A percentile compares a stretch with the other conserved stretches of the same genome.
These are phyloP conservation scores for Ruellia speciosa DNA, from an alignment of 305 asterid genomes.

Conservation along the genomic window DNA sequence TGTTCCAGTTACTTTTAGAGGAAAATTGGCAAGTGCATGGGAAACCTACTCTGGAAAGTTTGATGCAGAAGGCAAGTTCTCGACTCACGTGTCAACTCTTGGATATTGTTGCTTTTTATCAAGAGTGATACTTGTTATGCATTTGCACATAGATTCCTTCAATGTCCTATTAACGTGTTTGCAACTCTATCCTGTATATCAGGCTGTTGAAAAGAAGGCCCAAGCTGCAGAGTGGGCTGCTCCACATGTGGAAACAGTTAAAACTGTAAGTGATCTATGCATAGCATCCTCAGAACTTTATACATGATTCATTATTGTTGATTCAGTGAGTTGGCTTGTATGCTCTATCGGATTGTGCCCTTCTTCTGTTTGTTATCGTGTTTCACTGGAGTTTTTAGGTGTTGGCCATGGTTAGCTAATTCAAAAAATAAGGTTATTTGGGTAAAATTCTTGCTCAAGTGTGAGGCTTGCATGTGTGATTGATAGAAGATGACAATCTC, in stretches of 20 bases:
- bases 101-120: constrained; percentile 2
- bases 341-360: not conserved
- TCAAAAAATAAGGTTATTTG: not conserved
- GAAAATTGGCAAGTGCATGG: constrained; percentile 74
- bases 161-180: constrained; percentile 11
- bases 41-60: constrained; percentile 64
- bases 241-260: constrained; percentile 65
- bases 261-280: constrained; percentile 51
- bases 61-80: constrained; percentile 47
- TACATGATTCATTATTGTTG: not conserved
- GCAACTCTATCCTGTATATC: constrained; percentile 5
- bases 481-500: not conserved
- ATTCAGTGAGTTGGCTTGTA: not conserved
- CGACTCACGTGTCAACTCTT: not conserved
- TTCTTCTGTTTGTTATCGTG: not conserved
- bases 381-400: not conserved
- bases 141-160: constrained; percentile 16
- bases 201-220: constrained; percentile 75
- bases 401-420: not conserved
- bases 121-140: constrained; percentile 15
- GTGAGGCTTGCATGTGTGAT: not conserved
- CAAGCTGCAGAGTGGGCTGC: constrained; percentile 82
- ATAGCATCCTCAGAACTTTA: not conserved
- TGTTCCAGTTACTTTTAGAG: constrained; percentile 48
- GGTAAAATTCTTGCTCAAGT: not conserved